Evolutionary conservation across 2,329 filamentous ascomycete species (phyloP).

Genomic region (Endoconidiophora polonica): DNA sequence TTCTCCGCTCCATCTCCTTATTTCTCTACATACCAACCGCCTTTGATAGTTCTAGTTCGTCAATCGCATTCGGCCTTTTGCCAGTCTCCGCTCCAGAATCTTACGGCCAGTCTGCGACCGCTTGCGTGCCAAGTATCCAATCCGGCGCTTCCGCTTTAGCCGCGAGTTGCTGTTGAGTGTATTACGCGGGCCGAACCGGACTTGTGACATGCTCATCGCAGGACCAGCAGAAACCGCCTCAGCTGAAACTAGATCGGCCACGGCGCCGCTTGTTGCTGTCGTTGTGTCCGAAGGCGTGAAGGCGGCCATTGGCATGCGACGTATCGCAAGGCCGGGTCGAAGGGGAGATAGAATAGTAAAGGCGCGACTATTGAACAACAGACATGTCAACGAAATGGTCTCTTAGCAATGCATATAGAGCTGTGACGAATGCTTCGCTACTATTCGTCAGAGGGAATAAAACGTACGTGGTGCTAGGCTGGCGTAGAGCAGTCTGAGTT

Average conservation of each 20-base stretch:
- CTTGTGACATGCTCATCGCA: constrained; percentile 31
- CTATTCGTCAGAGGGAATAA: neutral
- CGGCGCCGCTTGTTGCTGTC: constrained; percentile 8
- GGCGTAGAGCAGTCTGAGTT: constrained; percentile 1
- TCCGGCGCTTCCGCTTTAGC: constrained; percentile 40
- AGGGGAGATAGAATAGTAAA: constrained; percentile 10
- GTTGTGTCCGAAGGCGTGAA: constrained; percentile 9
- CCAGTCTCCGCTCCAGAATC: constrained; percentile 33
- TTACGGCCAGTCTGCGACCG: constrained; percentile 34
- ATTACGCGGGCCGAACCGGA: constrained; percentile 41
- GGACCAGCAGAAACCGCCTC: constrained; percentile 35
- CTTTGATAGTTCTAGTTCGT: constrained; percentile 1
- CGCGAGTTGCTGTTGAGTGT: constrained; percentile 39
- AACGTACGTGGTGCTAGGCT: constrained; percentile 10
- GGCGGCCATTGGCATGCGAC: constrained; percentile 5
- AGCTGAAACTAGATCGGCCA: constrained; percentile 29
- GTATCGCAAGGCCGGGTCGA: constrained; percentile 9
- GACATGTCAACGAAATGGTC: neutral
- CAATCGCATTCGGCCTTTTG: constrained; percentile 29
- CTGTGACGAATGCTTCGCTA: neutral
- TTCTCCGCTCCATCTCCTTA: neutral
- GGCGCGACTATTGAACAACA: neutral
- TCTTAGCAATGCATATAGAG: neutral
- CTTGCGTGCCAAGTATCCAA: constrained; percentile 37
- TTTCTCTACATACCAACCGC: neutral